Base-by-base conservation (phyloP, 2,329 filamentous ascomycete genomes). In the Polytolypa hystricis region DNA sequence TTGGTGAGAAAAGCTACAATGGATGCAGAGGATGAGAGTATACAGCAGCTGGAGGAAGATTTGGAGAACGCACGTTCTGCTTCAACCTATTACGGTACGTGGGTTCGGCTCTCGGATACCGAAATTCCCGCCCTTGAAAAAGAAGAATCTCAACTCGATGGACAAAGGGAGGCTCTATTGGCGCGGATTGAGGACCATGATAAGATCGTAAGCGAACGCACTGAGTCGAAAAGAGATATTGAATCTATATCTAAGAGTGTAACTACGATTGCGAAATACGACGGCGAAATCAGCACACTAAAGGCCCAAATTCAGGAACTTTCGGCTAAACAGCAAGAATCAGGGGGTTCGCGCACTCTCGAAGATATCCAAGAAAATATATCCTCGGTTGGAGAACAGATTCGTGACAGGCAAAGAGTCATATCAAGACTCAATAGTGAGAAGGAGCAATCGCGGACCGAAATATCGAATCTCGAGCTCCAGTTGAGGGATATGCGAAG, bases 331-430 rank as follows among this genome's bases (percentile, higher is more conserved):
- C 82, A 95, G 53, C 77, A 81, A 50, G 74, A 79, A 10, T 68
- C 71, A 17, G 73, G 74, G 9, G 58, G 70, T 7, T 72, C 74
- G 10, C 76, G 84, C 43, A 83, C 82, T 19, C 71, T 85, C 5
- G 83, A 93, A 37, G 83, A 91, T 46, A 86, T 96, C 36, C 82
- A 91, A 48, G 78, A 83, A 36, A 74, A 86, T 32, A 74, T 86
- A 42, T 75, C 76, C 32, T 61, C 65, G 12, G 70, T 79, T 38
- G 73, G 72, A 14, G 83, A 86, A 42, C 76, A 83, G 52, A 70
- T 77, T 46, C 74, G 79, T 37, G 62, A 63, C 15, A 61, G 77
- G 18, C 85, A 83, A 52, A 67, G 67, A 28, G 71, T 67, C 29
- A 69, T 89, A 9, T 60, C 71, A 5, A 82, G 81, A 48, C 60